Evolutionary conservation across 106 monocot genomes (phyloP).

Genomic region (Xerophyta viscosa): DNA sequence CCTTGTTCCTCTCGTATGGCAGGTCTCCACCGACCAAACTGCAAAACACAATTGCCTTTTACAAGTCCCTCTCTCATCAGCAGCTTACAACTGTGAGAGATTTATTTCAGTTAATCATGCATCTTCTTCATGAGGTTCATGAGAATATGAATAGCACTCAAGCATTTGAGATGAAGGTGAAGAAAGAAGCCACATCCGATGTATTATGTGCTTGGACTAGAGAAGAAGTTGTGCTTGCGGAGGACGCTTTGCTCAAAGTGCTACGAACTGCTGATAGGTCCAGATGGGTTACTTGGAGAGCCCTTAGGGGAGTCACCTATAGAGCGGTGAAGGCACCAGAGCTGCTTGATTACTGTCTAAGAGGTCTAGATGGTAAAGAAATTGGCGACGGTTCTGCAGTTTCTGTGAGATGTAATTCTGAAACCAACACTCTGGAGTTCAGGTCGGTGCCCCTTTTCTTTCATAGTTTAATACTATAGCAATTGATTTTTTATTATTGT

Average conservation of each 20-base stretch:
- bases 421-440: conserved; percentile 45
- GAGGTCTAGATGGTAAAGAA: conserved; percentile 27
- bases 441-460: conserved; percentile 30
- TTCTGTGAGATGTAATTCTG: conserved; percentile 35
- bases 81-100: conserved; percentile 48
- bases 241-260: conserved; percentile 41
- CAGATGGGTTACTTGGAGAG: conserved; percentile 45
- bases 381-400: conserved; percentile 26
- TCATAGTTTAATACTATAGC: background rate
- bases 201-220: conserved; percentile 31
- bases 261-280: conserved; percentile 27
- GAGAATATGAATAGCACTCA: background rate
- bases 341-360: conserved; percentile 59
- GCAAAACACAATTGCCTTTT: conserved; percentile 50
- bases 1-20: conserved; percentile 33
- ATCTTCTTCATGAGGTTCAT: conserved; percentile 19
- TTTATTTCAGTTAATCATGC: conserved; percentile 19
- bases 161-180: background rate
- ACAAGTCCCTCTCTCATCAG: conserved; percentile 38
- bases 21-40: conserved; percentile 21
- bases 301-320: conserved; percentile 42
- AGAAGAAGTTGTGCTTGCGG: conserved; percentile 28
- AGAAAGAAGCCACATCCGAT: background rate
- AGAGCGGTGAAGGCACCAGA: conserved; percentile 7
- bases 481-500: background rate